Evolutionary conservation across 495 filamentous ascomycete species (phyloP).

Genomic region (Aspergillus bridgeri): DNA sequence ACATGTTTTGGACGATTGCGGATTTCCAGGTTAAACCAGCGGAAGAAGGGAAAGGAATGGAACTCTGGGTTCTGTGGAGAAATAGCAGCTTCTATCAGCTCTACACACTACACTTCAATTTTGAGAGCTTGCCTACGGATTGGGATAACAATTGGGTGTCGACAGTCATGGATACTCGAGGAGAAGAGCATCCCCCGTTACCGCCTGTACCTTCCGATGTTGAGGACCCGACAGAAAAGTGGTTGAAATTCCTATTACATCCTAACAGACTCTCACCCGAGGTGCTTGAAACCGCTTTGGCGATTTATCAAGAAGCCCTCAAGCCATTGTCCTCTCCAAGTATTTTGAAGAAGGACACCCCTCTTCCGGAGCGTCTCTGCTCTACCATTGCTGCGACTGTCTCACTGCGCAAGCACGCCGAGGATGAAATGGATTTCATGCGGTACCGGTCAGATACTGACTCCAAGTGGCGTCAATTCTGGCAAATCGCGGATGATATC

Average conservation of each 20-base stretch:
- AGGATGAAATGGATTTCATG: constrained; percentile 67
- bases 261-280: constrained; percentile 73
- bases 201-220: constrained; percentile 55
- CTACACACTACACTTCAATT: constrained; percentile 58
- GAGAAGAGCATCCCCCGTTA: constrained; percentile 49
- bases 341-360: constrained; percentile 42
- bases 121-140: constrained; percentile 45
- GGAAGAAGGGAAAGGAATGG: constrained; percentile 50
- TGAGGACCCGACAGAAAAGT: constrained; percentile 50
- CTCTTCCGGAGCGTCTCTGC: constrained; percentile 65
- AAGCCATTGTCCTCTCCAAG: constrained; percentile 34
- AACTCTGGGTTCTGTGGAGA: constrained; percentile 87
- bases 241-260: constrained; percentile 65
- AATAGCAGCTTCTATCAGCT: constrained; percentile 74
- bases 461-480: constrained; percentile 86
- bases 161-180: constrained; percentile 61
- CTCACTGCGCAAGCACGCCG: constrained; percentile 53
- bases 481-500: constrained; percentile 77
- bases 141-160: constrained; percentile 74
- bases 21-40: constrained; percentile 69
- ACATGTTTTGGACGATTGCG: constrained; percentile 81
- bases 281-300: constrained; percentile 78
- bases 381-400: constrained; percentile 63
- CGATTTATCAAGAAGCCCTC: constrained; percentile 64
- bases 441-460: constrained; percentile 67